A percentile compares a stretch with the other conserved stretches of the same genome.
Conservation (phyloP, 352 stramenopile genomes). For the Phytophthora constricta region DNA sequence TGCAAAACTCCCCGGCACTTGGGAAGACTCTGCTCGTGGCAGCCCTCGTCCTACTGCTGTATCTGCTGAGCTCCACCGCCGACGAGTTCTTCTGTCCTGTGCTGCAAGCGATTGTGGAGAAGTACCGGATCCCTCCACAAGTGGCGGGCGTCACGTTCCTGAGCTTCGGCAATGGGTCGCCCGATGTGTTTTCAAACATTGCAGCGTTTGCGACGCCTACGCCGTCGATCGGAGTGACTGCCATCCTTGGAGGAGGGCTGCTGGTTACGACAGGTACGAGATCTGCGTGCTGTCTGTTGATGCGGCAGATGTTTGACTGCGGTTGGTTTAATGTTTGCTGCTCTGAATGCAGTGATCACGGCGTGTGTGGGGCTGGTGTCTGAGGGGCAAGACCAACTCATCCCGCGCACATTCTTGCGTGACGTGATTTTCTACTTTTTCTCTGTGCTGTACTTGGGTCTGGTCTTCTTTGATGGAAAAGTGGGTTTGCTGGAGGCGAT, state of each 20-base stretch:
- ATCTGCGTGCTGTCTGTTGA: background rate
- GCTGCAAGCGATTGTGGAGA: slow-evolving; percentile 79
- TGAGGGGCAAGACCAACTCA: slow-evolving; percentile 73
- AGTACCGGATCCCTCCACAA: slow-evolving; percentile 76
- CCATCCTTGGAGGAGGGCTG: slow-evolving; percentile 74
- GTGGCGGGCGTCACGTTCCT: slow-evolving; percentile 82
- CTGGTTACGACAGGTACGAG: slow-evolving; percentile 68
- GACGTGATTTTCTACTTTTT: slow-evolving; percentile 82
- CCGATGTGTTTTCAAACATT: slow-evolving; percentile 85
- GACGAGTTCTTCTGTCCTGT: slow-evolving; percentile 85
- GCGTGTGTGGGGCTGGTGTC: slow-evolving; percentile 78
- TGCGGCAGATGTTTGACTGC: background rate
- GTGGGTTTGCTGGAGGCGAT: slow-evolving; percentile 65
- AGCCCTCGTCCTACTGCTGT: slow-evolving; percentile 68
- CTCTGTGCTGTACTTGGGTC: slow-evolving; percentile 67
- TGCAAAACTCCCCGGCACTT: slow-evolving; percentile 49
- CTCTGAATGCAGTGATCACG: slow-evolving; percentile 49
- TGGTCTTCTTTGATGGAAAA: slow-evolving; percentile 80
- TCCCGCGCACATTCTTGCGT: slow-evolving; percentile 75
- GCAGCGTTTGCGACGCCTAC: slow-evolving; percentile 66
- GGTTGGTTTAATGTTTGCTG: background rate
- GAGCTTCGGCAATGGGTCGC: slow-evolving; percentile 82
- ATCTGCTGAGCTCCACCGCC: slow-evolving; percentile 81
- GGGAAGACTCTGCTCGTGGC: slow-evolving; percentile 52
- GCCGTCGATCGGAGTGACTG: slow-evolving; percentile 72